Percentiles rank a stretch among this genome's conserved stretches.
Evolutionary conservation across 1,284 basidiomycete species (phyloP).

Genomic region (Laetiporus sulphureus): DNA sequence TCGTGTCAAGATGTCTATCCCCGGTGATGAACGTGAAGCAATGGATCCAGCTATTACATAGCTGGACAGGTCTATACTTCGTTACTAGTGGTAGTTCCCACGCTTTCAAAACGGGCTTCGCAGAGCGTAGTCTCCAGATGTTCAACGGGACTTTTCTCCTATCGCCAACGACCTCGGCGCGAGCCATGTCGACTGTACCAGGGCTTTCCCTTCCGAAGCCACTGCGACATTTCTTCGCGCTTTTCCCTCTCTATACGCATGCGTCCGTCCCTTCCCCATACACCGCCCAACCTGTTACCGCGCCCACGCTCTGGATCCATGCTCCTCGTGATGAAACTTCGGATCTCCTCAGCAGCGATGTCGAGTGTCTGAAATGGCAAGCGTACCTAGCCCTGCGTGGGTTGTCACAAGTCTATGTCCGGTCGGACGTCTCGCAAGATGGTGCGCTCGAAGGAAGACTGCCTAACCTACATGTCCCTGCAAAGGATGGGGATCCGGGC

Average conservation of each 20-base stretch:
- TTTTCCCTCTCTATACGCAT: slow-evolving; percentile 50
- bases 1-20: too few relatives aligned
- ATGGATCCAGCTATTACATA: too few relatives aligned
- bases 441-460: slow-evolving; percentile 61
- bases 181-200: slow-evolving; percentile 4
- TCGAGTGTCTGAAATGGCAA: slow-evolving; percentile 83
- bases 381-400: slow-evolving; percentile 71
- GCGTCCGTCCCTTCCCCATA: slow-evolving; percentile 40
- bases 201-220: slow-evolving; percentile 26
- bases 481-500: slow-evolving; percentile 26
- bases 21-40: too few relatives aligned
- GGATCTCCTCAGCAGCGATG: slow-evolving; percentile 57
- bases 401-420: slow-evolving; percentile 41
- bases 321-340: slow-evolving; percentile 32
- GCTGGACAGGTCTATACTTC: too few relatives aligned
- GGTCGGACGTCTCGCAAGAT: slow-evolving; percentile 60
- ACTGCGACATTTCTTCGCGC: slow-evolving; percentile 41
- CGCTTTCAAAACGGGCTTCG: too few relatives aligned
- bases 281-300: slow-evolving; percentile 33
- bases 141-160: too few relatives aligned
- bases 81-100: too few relatives aligned
- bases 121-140: too few relatives aligned
- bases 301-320: slow-evolving; percentile 61
- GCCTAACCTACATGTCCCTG: slow-evolving; percentile 53
- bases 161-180: too few relatives aligned